phyloP scores from a whole-genome alignment of 2,329 filamentous ascomycete genomes.

The Grosmannia clavigera region DNA sequence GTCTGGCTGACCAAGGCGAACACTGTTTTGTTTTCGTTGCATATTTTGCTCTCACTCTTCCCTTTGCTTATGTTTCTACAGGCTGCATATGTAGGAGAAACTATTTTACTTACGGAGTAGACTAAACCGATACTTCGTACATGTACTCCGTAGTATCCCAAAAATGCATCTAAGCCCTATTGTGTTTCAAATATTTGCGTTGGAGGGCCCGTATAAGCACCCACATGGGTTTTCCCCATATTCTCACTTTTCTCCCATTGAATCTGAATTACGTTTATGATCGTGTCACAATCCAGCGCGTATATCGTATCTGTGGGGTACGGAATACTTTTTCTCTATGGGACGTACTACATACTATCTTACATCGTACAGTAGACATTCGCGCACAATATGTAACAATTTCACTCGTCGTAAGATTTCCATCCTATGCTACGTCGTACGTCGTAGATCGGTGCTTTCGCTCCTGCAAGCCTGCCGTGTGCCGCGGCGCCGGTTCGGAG shows the following conservation, averaged over 20 bases:
- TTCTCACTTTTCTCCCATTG: neutral
- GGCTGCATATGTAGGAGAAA: neutral
- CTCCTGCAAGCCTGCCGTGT: neutral
- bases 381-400: neutral
- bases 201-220: too few relatives aligned
- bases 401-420: neutral
- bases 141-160: too few relatives aligned
- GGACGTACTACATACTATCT: too few relatives aligned
- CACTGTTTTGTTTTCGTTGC: neutral
- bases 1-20: neutral
- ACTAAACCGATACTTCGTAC: too few relatives aligned
- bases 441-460: neutral
- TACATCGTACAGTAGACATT: neutral
- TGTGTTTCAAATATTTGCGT: too few relatives aligned
- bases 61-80: neutral
- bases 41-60: neutral
- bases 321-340: neutral
- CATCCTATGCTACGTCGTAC: neutral
- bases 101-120: too few relatives aligned
- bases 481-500: neutral
- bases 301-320: neutral
- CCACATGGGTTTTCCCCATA: neutral
- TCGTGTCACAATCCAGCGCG: neutral
- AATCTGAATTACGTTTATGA: neutral
- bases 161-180: too few relatives aligned